Base-by-base conservation (phyloP, 78 protist genomes). In the Dictyostelium capitatum region DNA sequence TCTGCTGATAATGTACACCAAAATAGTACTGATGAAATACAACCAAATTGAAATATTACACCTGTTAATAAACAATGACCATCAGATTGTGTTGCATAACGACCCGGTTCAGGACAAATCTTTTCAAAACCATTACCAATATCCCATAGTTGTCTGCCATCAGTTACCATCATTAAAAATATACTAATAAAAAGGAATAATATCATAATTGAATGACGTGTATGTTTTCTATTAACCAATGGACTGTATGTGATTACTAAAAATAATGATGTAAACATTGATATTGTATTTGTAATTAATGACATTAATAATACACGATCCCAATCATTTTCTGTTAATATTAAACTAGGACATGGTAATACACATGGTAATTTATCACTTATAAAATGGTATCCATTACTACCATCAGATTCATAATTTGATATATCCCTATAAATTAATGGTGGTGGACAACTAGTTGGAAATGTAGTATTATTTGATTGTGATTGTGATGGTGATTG, bases 381-480 rank as follows among this genome's bases (percentile, higher is more conserved):
- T 9, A 51, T 15, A 47, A 37, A 74, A 20, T 14, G 20, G 47
- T 46, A 84, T 0, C 92, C 92, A 53, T 57, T 84, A 11, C 23
- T 28, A 17, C 12, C 19, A 69, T 82, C 89, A 30, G 6, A 6
- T 17, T 72, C 56, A 28, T 77, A 74, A 47, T 73, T 51, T 9
- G 83, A 72, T n/a, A 73, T 69, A 43, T 83, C 72, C 43, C 91
- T 83, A 37, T 23, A 69, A 11, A 83, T n/a, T 25, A 83, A 56
- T 53, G 79, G 72, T 4, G 19, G 12, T 19, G 91, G 91, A 37
- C 91, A 83, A 75, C 69, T 30, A 23, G 69, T 25, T 23, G 69
- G 69, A 23, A 59, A 59, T n/a, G 6, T 59, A n/a, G n/a, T n/a
- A n/a, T n/a, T n/a, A n/a, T n/a, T n/a, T n/a, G n/a, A n/a, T n/a